These are phyloP conservation scores for Oidium heveae DNA, from an alignment of 2,329 filamentous ascomycete genomes.

Conservation along the genomic window DNA sequence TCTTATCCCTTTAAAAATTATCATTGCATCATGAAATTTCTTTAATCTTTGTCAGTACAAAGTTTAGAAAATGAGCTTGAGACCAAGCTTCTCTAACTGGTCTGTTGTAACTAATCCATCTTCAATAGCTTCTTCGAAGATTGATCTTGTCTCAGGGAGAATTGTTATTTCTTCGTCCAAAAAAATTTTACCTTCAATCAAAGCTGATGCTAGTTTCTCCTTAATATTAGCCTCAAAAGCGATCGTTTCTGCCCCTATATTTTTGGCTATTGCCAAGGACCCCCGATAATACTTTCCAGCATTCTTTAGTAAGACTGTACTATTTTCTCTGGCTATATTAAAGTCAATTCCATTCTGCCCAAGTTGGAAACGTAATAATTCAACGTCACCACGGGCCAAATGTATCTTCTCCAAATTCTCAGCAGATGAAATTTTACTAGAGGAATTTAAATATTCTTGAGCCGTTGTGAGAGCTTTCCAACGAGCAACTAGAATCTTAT, in stretches of 20 bases:
- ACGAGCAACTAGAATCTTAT: slow-evolving; percentile 10
- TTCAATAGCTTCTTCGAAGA: slow-evolving; percentile 6
- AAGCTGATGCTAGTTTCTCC: neutral
- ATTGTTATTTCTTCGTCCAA: neutral
- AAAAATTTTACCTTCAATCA: neutral
- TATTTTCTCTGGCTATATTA: neutral
- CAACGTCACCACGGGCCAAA: slow-evolving; percentile 26
- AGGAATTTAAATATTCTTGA: slow-evolving; percentile 22
- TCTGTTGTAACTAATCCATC: slow-evolving; percentile 5
- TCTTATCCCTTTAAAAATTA: too few relatives aligned
- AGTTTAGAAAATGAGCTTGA: neutral
- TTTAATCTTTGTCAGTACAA: too few relatives aligned
- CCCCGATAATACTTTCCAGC: slow-evolving; percentile 1
- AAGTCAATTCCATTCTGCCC: slow-evolving; percentile 16
- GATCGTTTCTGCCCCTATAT: neutral
- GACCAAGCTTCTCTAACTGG: slow-evolving; percentile 3
- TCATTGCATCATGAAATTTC: too few relatives aligned
- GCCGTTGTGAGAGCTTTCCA: slow-evolving; percentile 29
- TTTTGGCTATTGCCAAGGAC: neutral
- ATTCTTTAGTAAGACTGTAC: neutral
- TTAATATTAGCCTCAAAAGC: neutral
- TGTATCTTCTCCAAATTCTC: slow-evolving; percentile 27
- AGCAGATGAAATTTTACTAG: slow-evolving; percentile 23
- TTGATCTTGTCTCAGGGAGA: neutral
- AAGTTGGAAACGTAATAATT: slow-evolving; percentile 26